phyloP scores from a whole-genome alignment of 2,329 filamentous ascomycete genomes.

The Thelonectria blattea region DNA sequence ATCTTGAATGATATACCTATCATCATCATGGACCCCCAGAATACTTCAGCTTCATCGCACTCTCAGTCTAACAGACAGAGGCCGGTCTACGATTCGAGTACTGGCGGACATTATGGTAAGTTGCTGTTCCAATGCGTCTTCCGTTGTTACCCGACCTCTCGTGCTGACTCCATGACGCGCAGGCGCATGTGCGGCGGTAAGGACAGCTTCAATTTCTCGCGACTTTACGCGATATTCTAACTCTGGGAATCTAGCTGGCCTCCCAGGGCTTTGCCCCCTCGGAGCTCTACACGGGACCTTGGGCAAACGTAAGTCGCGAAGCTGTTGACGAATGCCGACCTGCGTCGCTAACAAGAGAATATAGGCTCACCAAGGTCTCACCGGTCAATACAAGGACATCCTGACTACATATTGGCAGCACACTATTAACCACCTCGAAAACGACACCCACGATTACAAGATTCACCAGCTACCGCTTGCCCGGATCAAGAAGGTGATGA shows the following conservation, averaged over 20 bases:
- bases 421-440: slow-evolving; percentile 93
- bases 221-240: slow-evolving; percentile 17
- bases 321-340: not conserved
- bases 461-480: slow-evolving; percentile 94
- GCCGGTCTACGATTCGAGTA: slow-evolving; percentile 73
- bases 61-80: slow-evolving; percentile 64
- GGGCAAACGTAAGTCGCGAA: slow-evolving; percentile 80
- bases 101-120: slow-evolving; percentile 81
- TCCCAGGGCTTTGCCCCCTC: slow-evolving; percentile 88
- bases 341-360: slow-evolving; percentile 2
- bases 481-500: slow-evolving; percentile 99
- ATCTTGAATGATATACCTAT: slow-evolving; percentile 14
- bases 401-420: slow-evolving; percentile 99
- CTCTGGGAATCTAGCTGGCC: slow-evolving; percentile 66
- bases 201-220: slow-evolving; percentile 22
- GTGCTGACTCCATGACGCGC: slow-evolving; percentile 30
- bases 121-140: slow-evolving; percentile 9
- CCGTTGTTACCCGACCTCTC: not conserved
- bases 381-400: slow-evolving; percentile 93
- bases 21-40: slow-evolving; percentile 48
- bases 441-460: slow-evolving; percentile 97
- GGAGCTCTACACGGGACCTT: slow-evolving; percentile 91
- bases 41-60: slow-evolving; percentile 58
- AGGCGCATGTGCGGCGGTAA: slow-evolving; percentile 57
- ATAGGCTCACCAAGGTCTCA: slow-evolving; percentile 93